Evolutionary conservation across 805 yeast genomes (phyloP).

Genomic region (Wickerhamomyces rabaulensis): DNA sequence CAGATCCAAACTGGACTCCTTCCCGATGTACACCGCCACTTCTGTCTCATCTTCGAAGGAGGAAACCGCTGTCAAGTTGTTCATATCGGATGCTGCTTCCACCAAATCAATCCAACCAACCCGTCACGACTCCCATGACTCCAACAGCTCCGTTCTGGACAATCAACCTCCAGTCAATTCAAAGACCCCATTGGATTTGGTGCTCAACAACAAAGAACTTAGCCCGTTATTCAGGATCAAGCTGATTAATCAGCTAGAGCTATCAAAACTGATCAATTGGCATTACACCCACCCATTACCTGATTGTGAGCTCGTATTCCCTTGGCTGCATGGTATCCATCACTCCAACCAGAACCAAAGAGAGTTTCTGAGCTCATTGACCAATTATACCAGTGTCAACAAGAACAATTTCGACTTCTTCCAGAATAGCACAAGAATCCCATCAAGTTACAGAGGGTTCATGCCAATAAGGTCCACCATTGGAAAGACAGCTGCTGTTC

Average conservation of each 20-base stretch:
- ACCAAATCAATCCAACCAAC: not conserved
- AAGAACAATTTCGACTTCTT: slow-evolving; percentile 19
- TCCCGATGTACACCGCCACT: not conserved
- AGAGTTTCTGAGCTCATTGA: slow-evolving; percentile 18
- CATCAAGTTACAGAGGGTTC: slow-evolving; percentile 17
- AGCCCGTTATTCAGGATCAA: slow-evolving; percentile 16
- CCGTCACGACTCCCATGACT: slow-evolving; percentile 6
- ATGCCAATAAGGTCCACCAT: slow-evolving; percentile 26
- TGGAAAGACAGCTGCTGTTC: slow-evolving; percentile 31
- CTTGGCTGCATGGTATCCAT: slow-evolving; percentile 77
- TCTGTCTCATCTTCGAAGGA: not conserved
- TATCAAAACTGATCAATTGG: slow-evolving; percentile 15
- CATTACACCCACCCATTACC: slow-evolving; percentile 42
- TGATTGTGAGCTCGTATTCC: slow-evolving; percentile 64
- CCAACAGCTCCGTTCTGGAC: slow-evolving; percentile 1
- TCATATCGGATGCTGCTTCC: not conserved
- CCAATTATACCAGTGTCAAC: slow-evolving; percentile 17
- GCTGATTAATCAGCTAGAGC: slow-evolving; percentile 15
- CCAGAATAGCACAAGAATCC: slow-evolving; percentile 15
- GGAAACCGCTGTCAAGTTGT: slow-evolving; percentile 5
- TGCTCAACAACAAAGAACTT: slow-evolving; percentile 13
- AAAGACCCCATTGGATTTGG: slow-evolving; percentile 18
- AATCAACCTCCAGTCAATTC: not conserved
- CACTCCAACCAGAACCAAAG: slow-evolving; percentile 22
- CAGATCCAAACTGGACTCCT: slow-evolving; percentile 14